Percentiles rank a stretch among this genome's conserved stretches.
phyloP scores from a whole-genome alignment of 495 filamentous ascomycete species.

The Amphirosellinia nigrospora region DNA sequence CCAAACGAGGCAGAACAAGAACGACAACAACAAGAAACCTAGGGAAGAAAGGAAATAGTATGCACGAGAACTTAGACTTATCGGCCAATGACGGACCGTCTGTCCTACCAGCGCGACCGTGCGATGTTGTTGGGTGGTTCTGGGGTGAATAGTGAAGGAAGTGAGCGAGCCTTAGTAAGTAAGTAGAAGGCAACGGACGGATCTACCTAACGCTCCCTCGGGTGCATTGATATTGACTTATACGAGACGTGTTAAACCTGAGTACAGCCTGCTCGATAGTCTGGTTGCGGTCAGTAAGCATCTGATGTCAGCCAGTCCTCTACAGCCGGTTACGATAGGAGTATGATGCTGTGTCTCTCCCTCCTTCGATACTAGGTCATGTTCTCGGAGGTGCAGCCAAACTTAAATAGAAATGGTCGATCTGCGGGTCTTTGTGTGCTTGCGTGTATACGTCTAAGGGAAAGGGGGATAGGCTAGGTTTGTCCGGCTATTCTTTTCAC shows the following conservation, averaged over 20 bases:
- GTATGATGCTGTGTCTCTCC: neutral
- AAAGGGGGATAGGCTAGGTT: neutral
- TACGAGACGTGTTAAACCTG: conserved; percentile 4
- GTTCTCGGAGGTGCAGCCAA: neutral
- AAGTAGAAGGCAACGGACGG: neutral
- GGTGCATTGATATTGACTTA: conserved; percentile 1
- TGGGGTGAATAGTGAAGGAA: neutral
- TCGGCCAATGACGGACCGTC: conserved; percentile 35
- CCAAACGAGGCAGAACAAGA: conserved; percentile 8
- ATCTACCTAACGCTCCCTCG: neutral
- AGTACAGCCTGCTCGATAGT: conserved; percentile 13
- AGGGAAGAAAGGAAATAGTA: neutral
- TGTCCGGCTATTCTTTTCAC: neutral
- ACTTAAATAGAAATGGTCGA: neutral
- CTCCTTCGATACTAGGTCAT: neutral
- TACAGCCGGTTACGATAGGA: conserved; percentile 1
- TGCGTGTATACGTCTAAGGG: neutral
- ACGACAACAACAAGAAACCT: conserved; percentile 6
- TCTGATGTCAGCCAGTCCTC: neutral
- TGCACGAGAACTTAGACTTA: conserved; percentile 21
- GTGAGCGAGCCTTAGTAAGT: too few species aligned
- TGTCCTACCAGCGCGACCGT: conserved; percentile 32
- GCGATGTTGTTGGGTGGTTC: neutral
- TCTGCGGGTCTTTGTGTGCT: neutral
- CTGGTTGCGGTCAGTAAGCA: conserved; percentile 4